phyloP scores from a whole-genome alignment of 768 basidiomycete species.

The Hypsizygus marmoreus region DNA sequence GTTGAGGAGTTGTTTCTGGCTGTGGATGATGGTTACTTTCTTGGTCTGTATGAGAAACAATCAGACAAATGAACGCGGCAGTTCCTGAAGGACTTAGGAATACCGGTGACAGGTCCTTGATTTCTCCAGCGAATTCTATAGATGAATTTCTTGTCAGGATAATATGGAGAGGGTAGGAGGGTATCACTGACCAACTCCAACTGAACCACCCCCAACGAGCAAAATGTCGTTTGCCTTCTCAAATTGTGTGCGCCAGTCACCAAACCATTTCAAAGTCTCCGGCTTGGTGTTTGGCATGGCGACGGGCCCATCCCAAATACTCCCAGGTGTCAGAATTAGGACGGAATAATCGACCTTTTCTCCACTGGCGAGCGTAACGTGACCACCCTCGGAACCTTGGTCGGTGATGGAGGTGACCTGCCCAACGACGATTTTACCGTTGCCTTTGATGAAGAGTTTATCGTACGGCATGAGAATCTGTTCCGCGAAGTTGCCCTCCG shows the following conservation, averaged over 20 bases:
- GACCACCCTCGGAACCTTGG: conserved; percentile 38
- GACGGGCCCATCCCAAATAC: conserved; percentile 52
- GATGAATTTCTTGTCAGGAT: neutral
- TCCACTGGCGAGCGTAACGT: conserved; percentile 51
- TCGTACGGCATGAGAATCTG: conserved; percentile 52
- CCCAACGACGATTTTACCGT: conserved; percentile 46
- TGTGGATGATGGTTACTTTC: conserved; percentile 63
- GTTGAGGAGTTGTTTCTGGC: conserved; percentile 54
- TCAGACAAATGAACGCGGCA: conserved; percentile 33
- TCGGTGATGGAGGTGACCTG: conserved; percentile 34
- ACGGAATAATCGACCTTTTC: conserved; percentile 51
- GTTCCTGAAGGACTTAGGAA: conserved; percentile 12
- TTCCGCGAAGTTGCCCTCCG: conserved; percentile 44
- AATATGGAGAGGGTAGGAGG: neutral
- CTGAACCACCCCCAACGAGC: conserved; percentile 58
- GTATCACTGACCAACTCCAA: conserved; percentile 44
- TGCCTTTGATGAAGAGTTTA: conserved; percentile 45
- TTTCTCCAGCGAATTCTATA: conserved; percentile 44
- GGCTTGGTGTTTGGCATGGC: conserved; percentile 40
- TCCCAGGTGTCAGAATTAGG: conserved; percentile 64
- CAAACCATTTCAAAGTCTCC: conserved; percentile 26
- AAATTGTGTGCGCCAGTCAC: conserved; percentile 34
- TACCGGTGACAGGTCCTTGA: conserved; percentile 42
- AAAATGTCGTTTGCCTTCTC: conserved; percentile 44
- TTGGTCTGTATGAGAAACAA: conserved; percentile 36